phyloP scores from a whole-genome alignment of 164 flowering plant genomes.

The Cinnamomum micranthum region DNA sequence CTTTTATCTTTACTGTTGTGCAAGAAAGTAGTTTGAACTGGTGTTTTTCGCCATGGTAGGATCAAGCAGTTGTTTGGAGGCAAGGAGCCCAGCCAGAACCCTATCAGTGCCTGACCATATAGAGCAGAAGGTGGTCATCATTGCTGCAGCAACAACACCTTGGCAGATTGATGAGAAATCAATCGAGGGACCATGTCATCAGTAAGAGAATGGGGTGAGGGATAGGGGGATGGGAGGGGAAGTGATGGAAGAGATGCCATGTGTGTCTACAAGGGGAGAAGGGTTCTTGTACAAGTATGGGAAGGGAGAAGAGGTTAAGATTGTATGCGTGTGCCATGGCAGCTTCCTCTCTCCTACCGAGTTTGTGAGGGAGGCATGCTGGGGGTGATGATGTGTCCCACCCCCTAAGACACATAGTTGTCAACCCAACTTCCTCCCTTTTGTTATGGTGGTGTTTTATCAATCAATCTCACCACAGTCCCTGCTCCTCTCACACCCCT shows the following conservation, averaged over 20 bases:
- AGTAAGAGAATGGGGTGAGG: not conserved
- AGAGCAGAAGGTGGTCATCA: conserved; percentile 18
- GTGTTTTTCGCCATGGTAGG: conserved; percentile 16
- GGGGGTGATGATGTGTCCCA: conserved; percentile 74
- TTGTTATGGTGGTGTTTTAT: conserved; percentile 12
- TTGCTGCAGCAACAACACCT: not conserved
- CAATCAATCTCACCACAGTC: not conserved
- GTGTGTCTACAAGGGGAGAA: conserved; percentile 72
- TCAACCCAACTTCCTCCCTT: conserved; percentile 38
- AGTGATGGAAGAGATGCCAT: conserved; percentile 65
- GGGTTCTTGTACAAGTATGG: conserved; percentile 67
- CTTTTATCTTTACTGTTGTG: too few relatives aligned
- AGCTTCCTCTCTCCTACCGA: conserved; percentile 70
- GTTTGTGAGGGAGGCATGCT: conserved; percentile 68
- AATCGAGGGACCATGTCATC: conserved; percentile 1
- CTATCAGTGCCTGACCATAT: conserved; percentile 20
- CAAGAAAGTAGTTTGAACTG: too few relatives aligned
- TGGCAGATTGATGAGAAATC: conserved; percentile 9
- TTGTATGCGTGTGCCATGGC: conserved; percentile 90
- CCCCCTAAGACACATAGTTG: conserved; percentile 77
- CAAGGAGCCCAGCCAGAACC: conserved; percentile 27
- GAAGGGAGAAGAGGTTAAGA: conserved; percentile 75
- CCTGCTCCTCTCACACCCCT: not conserved
- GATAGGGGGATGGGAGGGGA: conserved; percentile 28
- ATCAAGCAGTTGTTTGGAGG: conserved; percentile 29